These are phyloP conservation scores for Anaeramoeba ignava DNA, from an alignment of 78 protist genomes.

Conservation along the genomic window DNA sequence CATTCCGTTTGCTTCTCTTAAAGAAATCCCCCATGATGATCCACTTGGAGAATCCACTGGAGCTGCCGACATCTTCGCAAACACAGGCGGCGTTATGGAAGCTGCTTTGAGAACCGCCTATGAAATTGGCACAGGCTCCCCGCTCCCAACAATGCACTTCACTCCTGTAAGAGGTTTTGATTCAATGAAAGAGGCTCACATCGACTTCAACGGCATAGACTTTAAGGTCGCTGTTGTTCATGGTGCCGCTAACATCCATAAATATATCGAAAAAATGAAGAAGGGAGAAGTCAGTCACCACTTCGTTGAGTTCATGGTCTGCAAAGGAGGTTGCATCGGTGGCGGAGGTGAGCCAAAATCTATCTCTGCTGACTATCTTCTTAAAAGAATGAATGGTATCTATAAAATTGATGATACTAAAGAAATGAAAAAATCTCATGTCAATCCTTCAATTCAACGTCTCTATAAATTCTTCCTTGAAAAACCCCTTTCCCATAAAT, in stretches of 20 bases:
- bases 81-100: slow-evolving; percentile 3
- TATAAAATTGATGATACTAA: slow-evolving; percentile 11
- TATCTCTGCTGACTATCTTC: background rate
- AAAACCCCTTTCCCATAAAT: slow-evolving; percentile 8
- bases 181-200: too few relatives aligned
- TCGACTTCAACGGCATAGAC: too few relatives aligned
- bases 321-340: slow-evolving; percentile 35
- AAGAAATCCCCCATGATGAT: background rate
- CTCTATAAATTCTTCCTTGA: slow-evolving; percentile 14
- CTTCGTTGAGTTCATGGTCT: slow-evolving; percentile 40
- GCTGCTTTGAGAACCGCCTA: too few relatives aligned
- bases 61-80: background rate
- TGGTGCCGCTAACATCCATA: background rate
- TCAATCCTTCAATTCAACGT: slow-evolving; percentile 8
- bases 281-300: slow-evolving; percentile 1
- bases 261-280: background rate
- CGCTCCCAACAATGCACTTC: too few relatives aligned
- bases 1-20: slow-evolving; percentile 13
- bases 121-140: too few relatives aligned
- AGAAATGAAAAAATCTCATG: slow-evolving; percentile 18
- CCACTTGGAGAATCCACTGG: background rate
- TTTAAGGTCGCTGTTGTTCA: too few relatives aligned
- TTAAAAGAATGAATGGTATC: background rate
- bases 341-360: slow-evolving; percentile 32
- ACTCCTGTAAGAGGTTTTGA: too few relatives aligned